These are phyloP conservation scores for Pleurotus platypus DNA, from an alignment of 768 basidiomycete species.

Conservation along the genomic window DNA sequence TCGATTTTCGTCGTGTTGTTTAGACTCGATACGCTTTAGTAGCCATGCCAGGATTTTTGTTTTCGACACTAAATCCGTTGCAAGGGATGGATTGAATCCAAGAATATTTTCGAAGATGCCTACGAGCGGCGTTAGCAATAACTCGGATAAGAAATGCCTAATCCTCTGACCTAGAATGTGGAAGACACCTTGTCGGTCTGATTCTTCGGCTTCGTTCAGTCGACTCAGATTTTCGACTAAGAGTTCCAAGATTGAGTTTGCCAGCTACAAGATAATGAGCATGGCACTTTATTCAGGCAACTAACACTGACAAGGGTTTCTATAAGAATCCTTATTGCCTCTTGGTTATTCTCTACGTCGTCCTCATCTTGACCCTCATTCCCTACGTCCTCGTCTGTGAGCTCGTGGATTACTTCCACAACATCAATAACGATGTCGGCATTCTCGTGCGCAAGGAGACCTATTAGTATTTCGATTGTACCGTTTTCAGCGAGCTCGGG, in stretches of 20 bases:
- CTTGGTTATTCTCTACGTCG: slow-evolving; percentile 54
- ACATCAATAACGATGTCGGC: slow-evolving; percentile 96
- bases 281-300: neutral
- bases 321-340: slow-evolving; percentile 71
- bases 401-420: slow-evolving; percentile 87
- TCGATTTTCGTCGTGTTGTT: slow-evolving; percentile 84
- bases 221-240: slow-evolving; percentile 86
- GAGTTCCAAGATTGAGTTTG: slow-evolving; percentile 81
- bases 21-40: slow-evolving; percentile 67
- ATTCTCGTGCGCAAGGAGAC: slow-evolving; percentile 93
- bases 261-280: slow-evolving; percentile 47
- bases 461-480: slow-evolving; percentile 65
- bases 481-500: slow-evolving; percentile 84
- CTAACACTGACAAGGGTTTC: slow-evolving; percentile 62
- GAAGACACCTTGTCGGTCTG: slow-evolving; percentile 89
- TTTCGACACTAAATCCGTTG: slow-evolving; percentile 64
- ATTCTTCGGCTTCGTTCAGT: slow-evolving; percentile 88
- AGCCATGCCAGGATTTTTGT: slow-evolving; percentile 81
- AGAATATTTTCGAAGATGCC: slow-evolving; percentile 93
- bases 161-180: slow-evolving; percentile 71
- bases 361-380: slow-evolving; percentile 70
- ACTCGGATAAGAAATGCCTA: neutral
- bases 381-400: slow-evolving; percentile 95
- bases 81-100: slow-evolving; percentile 77
- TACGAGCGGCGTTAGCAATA: slow-evolving; percentile 18